Evolutionary conservation across 2,329 filamentous ascomycete genomes (phyloP).

Genomic region (Pseudogymnoascus sp.): DNA sequence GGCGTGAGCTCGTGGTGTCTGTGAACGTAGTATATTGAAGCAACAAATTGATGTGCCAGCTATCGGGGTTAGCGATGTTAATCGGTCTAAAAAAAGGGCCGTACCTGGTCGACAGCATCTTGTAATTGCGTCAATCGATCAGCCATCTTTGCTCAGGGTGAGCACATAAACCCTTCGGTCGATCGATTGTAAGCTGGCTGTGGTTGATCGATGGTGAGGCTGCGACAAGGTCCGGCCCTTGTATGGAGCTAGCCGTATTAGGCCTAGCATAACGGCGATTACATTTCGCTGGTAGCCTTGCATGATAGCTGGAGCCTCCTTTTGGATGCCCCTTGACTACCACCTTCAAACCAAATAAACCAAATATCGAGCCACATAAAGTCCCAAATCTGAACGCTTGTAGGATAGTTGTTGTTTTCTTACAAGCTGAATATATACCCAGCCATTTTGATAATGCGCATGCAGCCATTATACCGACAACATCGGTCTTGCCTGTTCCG

Average conservation of each 20-base stretch:
- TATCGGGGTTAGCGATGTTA: constrained; percentile 28
- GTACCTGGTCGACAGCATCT: constrained; percentile 74
- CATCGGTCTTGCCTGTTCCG: background rate
- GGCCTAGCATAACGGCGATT: background rate
- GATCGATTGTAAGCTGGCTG: background rate
- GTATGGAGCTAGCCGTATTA: background rate
- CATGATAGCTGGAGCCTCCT: background rate
- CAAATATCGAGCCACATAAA: background rate
- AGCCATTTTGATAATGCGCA: background rate
- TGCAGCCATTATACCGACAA: background rate
- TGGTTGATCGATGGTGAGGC: background rate
- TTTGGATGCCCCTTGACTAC: background rate
- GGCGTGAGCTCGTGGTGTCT: constrained; percentile 60
- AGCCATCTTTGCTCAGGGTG: constrained; percentile 42
- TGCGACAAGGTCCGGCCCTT: background rate
- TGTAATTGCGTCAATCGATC: constrained; percentile 78
- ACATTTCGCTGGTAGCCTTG: background rate
- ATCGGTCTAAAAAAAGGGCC: constrained; percentile 11
- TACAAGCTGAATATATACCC: background rate
- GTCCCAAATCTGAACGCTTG: background rate
- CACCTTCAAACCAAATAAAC: background rate
- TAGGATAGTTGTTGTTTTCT: background rate
- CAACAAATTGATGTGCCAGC: constrained; percentile 63
- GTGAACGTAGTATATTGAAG: constrained; percentile 58
- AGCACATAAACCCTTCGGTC: background rate